phyloP scores from a whole-genome alignment of 1,284 basidiomycete genomes.

The Trametes versicolor region DNA sequence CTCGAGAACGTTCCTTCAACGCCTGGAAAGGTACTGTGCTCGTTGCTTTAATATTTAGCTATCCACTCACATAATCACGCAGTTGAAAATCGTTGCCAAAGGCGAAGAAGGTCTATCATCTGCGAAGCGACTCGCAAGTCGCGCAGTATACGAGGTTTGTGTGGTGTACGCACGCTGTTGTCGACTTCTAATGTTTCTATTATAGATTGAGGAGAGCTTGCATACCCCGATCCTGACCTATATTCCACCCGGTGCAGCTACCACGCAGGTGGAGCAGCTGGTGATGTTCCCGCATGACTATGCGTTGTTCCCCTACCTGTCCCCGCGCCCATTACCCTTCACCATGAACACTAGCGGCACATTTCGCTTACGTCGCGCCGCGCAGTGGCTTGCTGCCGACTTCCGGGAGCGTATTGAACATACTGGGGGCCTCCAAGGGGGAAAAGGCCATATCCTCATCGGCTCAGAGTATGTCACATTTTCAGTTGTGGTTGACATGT shows the following conservation, averaged over 20 bases:
- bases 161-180: neutral
- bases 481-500: neutral
- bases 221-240: slow-evolving; percentile 48
- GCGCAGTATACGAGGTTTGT: slow-evolving; percentile 62
- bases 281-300: slow-evolving; percentile 51
- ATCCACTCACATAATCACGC: neutral
- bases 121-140: slow-evolving; percentile 63
- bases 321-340: slow-evolving; percentile 59
- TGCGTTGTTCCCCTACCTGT: slow-evolving; percentile 71
- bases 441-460: slow-evolving; percentile 46
- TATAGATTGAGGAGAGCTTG: slow-evolving; percentile 38
- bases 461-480: slow-evolving; percentile 47
- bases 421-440: slow-evolving; percentile 50
- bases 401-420: slow-evolving; percentile 46
- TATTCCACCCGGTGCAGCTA: slow-evolving; percentile 47
- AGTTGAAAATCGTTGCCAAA: slow-evolving; percentile 68
- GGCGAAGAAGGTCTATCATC: slow-evolving; percentile 49
- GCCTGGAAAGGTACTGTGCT: slow-evolving; percentile 52
- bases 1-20: slow-evolving; percentile 57
- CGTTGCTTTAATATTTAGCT: too few relatives aligned
- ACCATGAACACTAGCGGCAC: slow-evolving; percentile 53
- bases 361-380: slow-evolving; percentile 69
- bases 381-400: slow-evolving; percentile 60
- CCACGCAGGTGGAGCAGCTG: slow-evolving; percentile 19
- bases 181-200: neutral